Percentiles rank a stretch among this genome's conserved stretches.
phyloP scores from a whole-genome alignment of 2,329 filamentous ascomycete species.

The Alternaria tenuissima region DNA sequence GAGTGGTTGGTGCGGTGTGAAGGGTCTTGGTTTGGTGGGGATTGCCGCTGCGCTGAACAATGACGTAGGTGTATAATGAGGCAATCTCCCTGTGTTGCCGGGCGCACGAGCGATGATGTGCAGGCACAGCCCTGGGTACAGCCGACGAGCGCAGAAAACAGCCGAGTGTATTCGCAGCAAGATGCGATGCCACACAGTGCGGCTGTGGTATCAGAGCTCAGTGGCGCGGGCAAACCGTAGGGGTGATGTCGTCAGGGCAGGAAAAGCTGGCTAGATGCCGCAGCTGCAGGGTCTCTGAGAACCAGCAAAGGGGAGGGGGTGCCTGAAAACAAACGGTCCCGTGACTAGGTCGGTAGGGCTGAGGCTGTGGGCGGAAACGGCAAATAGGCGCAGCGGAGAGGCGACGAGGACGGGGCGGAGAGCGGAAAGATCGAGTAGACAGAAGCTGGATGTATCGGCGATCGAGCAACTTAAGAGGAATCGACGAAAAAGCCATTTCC shows the following conservation, averaged over 20 bases:
- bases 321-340: constrained; percentile 7
- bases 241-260: constrained; percentile 1
- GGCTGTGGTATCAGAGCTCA: not conserved
- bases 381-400: constrained; percentile 9
- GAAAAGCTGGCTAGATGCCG: constrained; percentile 7
- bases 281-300: constrained; percentile 12
- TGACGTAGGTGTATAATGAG: constrained; percentile 14
- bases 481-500: constrained; percentile 11
- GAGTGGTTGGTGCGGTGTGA: constrained; percentile 14
- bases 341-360: constrained; percentile 17
- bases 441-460: constrained; percentile 9
- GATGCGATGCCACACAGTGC: constrained; percentile 4
- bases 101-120: constrained; percentile 10
- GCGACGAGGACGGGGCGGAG: constrained; percentile 8
- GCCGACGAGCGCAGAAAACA: not conserved
- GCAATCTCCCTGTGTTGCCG: constrained; percentile 5
- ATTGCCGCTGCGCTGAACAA: constrained; percentile 14
- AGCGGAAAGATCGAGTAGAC: constrained; percentile 2
- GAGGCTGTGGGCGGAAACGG: constrained; percentile 8
- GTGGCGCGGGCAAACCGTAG: not conserved
- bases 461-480: constrained; percentile 18
- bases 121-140: constrained; percentile 11
- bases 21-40: constrained; percentile 17
- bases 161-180: not conserved
- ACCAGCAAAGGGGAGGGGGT: not conserved